phyloP scores from a whole-genome alignment of 2,329 filamentous ascomycete genomes.

The Lomentospora prolificans region DNA sequence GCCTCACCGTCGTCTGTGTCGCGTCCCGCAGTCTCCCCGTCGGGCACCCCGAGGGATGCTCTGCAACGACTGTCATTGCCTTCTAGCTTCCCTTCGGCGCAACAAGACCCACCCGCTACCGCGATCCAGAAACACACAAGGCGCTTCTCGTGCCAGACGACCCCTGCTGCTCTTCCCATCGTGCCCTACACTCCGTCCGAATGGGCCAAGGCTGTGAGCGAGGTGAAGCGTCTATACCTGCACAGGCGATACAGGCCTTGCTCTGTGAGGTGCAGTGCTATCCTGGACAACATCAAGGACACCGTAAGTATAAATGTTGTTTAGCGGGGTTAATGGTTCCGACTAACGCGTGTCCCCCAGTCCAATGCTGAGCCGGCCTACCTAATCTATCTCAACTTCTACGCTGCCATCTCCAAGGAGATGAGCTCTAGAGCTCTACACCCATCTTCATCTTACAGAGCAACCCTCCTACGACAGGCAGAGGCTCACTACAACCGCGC shows the following conservation, averaged over 20 bases:
- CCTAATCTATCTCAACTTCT: slow-evolving; percentile 50
- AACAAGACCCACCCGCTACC: neutral
- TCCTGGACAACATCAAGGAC: slow-evolving; percentile 38
- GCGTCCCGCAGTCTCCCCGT: neutral
- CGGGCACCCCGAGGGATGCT: neutral
- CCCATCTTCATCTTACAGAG: slow-evolving; percentile 33
- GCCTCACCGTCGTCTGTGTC: neutral
- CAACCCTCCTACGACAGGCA: slow-evolving; percentile 39
- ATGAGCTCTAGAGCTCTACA: slow-evolving; percentile 42
- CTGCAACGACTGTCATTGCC: neutral
- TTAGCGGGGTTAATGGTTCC: no score
- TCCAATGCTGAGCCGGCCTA: slow-evolving; percentile 40
- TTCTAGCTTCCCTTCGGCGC: neutral
- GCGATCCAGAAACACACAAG: slow-evolving; percentile 7
- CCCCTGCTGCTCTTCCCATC: slow-evolving; percentile 14
- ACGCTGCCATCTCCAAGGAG: slow-evolving; percentile 50
- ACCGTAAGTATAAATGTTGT: slow-evolving; percentile 22
- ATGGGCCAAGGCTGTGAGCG: slow-evolving; percentile 40
- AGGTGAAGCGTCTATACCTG: slow-evolving; percentile 45
- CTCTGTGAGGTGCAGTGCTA: slow-evolving; percentile 40
- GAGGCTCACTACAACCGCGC: slow-evolving; percentile 41
- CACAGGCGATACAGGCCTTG: slow-evolving; percentile 42
- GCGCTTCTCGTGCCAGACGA: slow-evolving; percentile 2
- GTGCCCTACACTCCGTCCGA: slow-evolving; percentile 36
- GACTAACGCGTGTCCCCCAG: slow-evolving; percentile 14